Conservation (phyloP, 2,329 filamentous ascomycete genomes). For the Exophiala mesophila region DNA sequence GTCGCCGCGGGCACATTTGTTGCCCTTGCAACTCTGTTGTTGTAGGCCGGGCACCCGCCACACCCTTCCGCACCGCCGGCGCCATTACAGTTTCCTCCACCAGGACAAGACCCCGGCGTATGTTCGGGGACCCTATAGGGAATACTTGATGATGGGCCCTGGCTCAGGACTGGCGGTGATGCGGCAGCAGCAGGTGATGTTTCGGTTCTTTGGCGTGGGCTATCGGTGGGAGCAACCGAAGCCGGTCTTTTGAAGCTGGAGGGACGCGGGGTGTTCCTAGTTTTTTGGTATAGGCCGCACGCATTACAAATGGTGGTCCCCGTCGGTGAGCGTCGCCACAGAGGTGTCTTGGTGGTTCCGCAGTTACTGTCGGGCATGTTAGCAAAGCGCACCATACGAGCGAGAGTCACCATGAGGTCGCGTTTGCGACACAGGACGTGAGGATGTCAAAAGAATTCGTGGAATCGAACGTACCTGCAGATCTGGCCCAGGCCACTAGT, state of each 20-base stretch:
- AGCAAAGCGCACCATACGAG: constrained; percentile 32
- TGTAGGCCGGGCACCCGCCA: constrained; percentile 92
- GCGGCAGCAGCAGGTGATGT: constrained; percentile 21
- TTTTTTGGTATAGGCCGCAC: constrained; percentile 90
- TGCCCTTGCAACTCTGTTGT: constrained; percentile 72
- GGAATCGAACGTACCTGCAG: constrained; percentile 26
- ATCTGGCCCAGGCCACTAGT: constrained; percentile 22
- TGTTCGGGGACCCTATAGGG: constrained; percentile 27
- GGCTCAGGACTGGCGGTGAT: constrained; percentile 30
- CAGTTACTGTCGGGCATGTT: constrained; percentile 67
- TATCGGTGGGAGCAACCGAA: constrained; percentile 30
- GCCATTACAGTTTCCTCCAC: constrained; percentile 90
- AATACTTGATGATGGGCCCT: constrained; percentile 4
- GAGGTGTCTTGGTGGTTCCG: constrained; percentile 82
- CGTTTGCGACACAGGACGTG: no score
- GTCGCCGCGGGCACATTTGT: constrained; percentile 11
- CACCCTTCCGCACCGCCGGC: constrained; percentile 94
- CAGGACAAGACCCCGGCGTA: constrained; percentile 81
- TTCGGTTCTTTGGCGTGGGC: constrained; percentile 13
- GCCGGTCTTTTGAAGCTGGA: constrained; percentile 78
- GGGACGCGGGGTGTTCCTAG: constrained; percentile 82
- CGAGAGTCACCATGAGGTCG: constrained; percentile 39
- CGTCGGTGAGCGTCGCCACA: constrained; percentile 90
- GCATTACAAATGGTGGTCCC: constrained; percentile 97
- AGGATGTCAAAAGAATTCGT: no score